Evolutionary conservation across 2,329 filamentous ascomycete genomes (phyloP).

Genomic region (Cordyceps cicadae): DNA sequence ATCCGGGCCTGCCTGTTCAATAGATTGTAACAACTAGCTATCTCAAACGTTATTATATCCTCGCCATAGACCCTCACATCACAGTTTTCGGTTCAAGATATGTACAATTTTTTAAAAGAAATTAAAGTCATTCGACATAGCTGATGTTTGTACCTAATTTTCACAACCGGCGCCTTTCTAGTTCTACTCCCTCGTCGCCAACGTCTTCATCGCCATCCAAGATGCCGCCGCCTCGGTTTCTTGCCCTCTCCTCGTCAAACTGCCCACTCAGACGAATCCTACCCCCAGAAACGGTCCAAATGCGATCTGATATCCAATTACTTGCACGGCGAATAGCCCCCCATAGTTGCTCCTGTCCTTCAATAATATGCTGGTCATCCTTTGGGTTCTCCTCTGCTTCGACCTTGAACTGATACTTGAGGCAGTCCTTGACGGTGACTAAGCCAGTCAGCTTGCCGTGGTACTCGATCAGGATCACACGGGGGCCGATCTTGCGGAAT

Average conservation of each 20-base stretch:
- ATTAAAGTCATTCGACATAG: background rate
- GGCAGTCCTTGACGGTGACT: slow-evolving; percentile 92
- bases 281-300: slow-evolving; percentile 47
- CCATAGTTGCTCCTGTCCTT: slow-evolving; percentile 61
- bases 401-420: slow-evolving; percentile 95
- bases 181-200: slow-evolving; percentile 34
- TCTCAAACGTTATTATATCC: background rate
- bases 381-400: slow-evolving; percentile 73
- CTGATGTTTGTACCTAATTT: background rate
- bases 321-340: slow-evolving; percentile 42
- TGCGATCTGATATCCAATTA: slow-evolving; percentile 50
- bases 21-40: background rate
- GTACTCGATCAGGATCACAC: slow-evolving; percentile 88
- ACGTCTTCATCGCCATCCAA: slow-evolving; percentile 35
- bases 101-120: too few relatives aligned
- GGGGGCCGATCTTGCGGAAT: slow-evolving; percentile 94
- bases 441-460: slow-evolving; percentile 75
- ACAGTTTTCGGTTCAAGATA: too few relatives aligned
- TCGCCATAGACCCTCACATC: too few relatives aligned
- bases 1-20: slow-evolving; percentile 23
- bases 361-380: slow-evolving; percentile 46
- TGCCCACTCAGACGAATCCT: slow-evolving; percentile 43
- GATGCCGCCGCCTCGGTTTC: slow-evolving; percentile 38
- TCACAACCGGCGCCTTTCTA: slow-evolving; percentile 28
- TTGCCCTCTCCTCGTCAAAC: slow-evolving; percentile 26